A percentile compares a stretch with the other conserved stretches of the same genome.
Conservation (phyloP, 1,284 basidiomycete genomes). For the Cutaneotrichosporon mucoides region DNA sequence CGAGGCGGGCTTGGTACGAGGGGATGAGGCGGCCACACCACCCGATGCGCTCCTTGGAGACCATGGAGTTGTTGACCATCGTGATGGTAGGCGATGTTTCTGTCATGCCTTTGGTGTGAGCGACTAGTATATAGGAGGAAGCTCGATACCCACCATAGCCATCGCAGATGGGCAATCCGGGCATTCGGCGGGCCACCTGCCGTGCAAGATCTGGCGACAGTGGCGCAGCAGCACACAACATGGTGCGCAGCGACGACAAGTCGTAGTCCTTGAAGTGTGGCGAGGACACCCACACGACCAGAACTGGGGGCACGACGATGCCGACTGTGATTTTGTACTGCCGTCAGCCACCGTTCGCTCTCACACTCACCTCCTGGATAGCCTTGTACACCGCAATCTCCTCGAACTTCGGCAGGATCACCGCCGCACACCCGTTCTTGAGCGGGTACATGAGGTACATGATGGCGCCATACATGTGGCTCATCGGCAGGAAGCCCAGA, state of each 20-base stretch:
- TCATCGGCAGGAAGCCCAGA: conserved; percentile 13
- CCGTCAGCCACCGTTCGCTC: conserved; percentile 53
- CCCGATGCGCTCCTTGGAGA: background rate
- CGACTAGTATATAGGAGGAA: too few relatives aligned
- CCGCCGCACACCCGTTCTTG: conserved; percentile 57
- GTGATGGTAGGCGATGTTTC: conserved; percentile 50
- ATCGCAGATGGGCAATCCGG: conserved; percentile 32
- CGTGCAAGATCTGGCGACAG: conserved; percentile 52
- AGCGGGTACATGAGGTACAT: conserved; percentile 60
- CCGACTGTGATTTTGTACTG: conserved; percentile 60
- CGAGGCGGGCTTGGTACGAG: conserved; percentile 70
- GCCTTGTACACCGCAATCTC: conserved; percentile 57
- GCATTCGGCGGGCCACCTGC: conserved; percentile 17
- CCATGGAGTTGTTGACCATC: conserved; percentile 16
- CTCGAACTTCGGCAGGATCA: conserved; percentile 65
- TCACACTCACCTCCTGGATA: conserved; percentile 59
- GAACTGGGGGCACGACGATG: conserved; percentile 77
- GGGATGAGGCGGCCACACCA: conserved; percentile 67
- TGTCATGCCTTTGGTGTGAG: conserved; percentile 30
- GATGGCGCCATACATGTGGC: conserved; percentile 16
- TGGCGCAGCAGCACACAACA: conserved; percentile 78
- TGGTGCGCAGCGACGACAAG: conserved; percentile 57
- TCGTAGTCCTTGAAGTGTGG: conserved; percentile 65
- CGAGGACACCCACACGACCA: conserved; percentile 55
- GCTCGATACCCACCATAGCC: conserved; percentile 48